Evolutionary conservation across 1,284 basidiomycete species (phyloP), one percentile per base, ranked within the genome.

Genomic region (Meripilus lineatus): DNA sequence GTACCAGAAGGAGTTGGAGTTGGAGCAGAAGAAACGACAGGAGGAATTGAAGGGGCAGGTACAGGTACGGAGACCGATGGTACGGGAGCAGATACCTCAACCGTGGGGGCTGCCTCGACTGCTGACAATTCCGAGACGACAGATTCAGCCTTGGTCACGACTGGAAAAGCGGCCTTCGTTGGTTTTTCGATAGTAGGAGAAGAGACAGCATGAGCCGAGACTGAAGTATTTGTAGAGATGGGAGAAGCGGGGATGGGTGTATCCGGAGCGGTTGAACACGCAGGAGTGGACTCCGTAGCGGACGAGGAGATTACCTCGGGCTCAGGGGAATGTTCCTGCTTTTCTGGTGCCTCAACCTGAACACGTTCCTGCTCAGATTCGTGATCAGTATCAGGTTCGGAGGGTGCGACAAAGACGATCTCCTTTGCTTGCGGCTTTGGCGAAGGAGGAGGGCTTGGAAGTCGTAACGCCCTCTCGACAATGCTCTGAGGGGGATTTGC

Each of bases 401-500:
- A 23, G 10, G 22, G 25, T 8, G 33, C 38, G 8, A 42, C 15
- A 17, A 48, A 28, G 3, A 32, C 46, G 18, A 44, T 24, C 5
- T 33, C 26, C 20, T 44, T 44, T 23, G 24, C 22, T 13, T 32
- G 33, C 3, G 48, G 18, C 37, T 50, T 56, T 5, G 61, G 61
- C 3, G 58, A 59, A 7, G 50, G 44, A 7, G 70, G 77, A 4
- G 73, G 81, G 7, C 77, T 79, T 8, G 66, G 65, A 1, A 73
- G 50, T 26, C 68, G 64, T n/a, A 79, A 50, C 10, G 83, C 82
- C 22, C 67, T 65, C 40, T 74, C 63, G 1, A 83, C 52, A 18
- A 85, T 63, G 45, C 75, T 62, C 2, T 66, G 63, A 17, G 84
- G 81, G 3, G 84, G 84, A 32, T 70, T 68, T 2, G 82, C 78